Percentiles rank a stretch among this genome's conserved stretches.
phyloP scores from a whole-genome alignment of 2,329 filamentous ascomycete genomes.

The Fulvia fulva region DNA sequence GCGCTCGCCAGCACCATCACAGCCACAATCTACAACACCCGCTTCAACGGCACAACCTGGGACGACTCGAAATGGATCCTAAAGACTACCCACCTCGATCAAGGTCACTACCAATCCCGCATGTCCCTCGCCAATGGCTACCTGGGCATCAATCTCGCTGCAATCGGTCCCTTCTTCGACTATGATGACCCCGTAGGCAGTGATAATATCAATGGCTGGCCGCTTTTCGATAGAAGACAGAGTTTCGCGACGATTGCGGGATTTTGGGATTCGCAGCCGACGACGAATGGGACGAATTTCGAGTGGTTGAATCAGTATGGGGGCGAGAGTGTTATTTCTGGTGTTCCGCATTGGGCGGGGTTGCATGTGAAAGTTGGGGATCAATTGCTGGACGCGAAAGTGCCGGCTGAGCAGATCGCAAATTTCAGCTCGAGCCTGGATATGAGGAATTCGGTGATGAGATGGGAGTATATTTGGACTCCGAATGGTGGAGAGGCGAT shows the following conservation, averaged over 20 bases:
- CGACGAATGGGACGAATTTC: constrained; percentile 60
- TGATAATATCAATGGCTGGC: constrained; percentile 60
- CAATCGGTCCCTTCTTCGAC: constrained; percentile 62
- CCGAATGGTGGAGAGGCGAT: constrained; percentile 50
- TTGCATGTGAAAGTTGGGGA: constrained; percentile 55
- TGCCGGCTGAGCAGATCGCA: constrained; percentile 55
- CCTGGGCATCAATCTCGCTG: constrained; percentile 59
- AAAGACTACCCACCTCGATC: constrained; percentile 51
- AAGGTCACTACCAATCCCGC: constrained; percentile 58
- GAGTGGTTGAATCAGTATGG: constrained; percentile 66
- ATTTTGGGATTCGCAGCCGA: constrained; percentile 60
- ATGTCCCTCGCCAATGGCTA: constrained; percentile 62
- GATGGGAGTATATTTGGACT: constrained; percentile 65
- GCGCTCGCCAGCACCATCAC: neutral
- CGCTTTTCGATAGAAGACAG: constrained; percentile 59
- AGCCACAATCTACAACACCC: constrained; percentile 43
- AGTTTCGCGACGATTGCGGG: constrained; percentile 65
- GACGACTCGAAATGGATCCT: constrained; percentile 57
- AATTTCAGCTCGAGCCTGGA: constrained; percentile 60
- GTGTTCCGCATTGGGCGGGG: constrained; percentile 65
- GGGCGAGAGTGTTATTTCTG: constrained; percentile 66
- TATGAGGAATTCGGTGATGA: constrained; percentile 59
- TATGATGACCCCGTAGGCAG: constrained; percentile 52
- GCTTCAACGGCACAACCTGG: constrained; percentile 54
- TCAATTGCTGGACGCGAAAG: constrained; percentile 57